Conservation (phyloP, 345 rosid genomes). For the Erucastrum elatum region DNA sequence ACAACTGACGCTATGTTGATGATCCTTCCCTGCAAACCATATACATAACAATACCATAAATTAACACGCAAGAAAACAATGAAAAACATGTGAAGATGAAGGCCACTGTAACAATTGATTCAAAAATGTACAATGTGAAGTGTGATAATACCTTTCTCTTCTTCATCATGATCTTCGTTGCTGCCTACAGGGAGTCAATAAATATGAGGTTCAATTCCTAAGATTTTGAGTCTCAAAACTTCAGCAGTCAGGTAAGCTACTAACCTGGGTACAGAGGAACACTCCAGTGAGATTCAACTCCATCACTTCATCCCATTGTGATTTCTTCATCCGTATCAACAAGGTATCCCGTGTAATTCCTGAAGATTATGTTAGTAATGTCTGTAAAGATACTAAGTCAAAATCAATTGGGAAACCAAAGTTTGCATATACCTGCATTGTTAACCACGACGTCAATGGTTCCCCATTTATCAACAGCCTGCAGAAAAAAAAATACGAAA, state of each 20-base stretch:
- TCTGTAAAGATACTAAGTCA: constrained; percentile 27
- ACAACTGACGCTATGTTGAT: constrained; percentile 90
- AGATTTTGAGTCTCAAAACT: constrained; percentile 24
- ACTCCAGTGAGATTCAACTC: constrained; percentile 93
- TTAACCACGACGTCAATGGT: constrained; percentile 88
- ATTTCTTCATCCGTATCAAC: constrained; percentile 89
- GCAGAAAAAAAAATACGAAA: constrained; percentile 31
- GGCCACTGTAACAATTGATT: not conserved
- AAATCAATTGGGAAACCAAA: constrained; percentile 5
- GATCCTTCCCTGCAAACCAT: constrained; percentile 68
- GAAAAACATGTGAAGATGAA: not conserved
- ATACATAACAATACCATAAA: not conserved
- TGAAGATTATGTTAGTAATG: constrained; percentile 41
- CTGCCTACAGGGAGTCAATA: constrained; percentile 63
- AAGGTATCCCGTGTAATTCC: constrained; percentile 88
- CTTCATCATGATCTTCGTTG: constrained; percentile 94
- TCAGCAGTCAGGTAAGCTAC: constrained; percentile 25
- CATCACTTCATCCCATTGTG: constrained; percentile 97
- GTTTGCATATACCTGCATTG: constrained; percentile 75
- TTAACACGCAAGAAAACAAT: not conserved
- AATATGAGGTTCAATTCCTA: constrained; percentile 23
- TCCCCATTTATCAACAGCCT: constrained; percentile 97
- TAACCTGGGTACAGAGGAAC: constrained; percentile 92
- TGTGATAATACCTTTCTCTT: constrained; percentile 62
- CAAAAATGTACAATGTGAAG: not conserved